phyloP scores from a whole-genome alignment of 768 basidiomycete genomes.

The Xerocomellus intermedius region DNA sequence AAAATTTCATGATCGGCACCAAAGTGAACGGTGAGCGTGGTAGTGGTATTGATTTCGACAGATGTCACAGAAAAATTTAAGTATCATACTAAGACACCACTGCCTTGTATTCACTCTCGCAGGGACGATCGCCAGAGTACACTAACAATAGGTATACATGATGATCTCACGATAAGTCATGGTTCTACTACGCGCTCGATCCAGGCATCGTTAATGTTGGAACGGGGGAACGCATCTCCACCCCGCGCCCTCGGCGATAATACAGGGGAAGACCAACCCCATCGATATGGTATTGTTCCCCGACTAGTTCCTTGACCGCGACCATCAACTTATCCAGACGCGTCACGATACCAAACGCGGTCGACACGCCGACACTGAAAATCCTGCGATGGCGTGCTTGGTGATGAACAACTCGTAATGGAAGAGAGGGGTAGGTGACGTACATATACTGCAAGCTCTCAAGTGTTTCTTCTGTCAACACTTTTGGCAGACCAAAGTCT shows the following conservation, averaged over 20 bases:
- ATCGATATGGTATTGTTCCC: slow-evolving; percentile 84
- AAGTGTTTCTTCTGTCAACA: slow-evolving; percentile 69
- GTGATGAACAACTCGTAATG: background rate
- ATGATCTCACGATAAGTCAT: no score
- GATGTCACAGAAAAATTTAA: no score
- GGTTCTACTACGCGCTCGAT: background rate
- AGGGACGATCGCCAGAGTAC: background rate
- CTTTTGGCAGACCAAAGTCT: slow-evolving; percentile 69
- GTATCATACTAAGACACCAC: no score
- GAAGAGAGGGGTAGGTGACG: slow-evolving; percentile 27
- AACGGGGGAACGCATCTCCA: slow-evolving; percentile 29
- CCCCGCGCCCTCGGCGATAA: slow-evolving; percentile 20
- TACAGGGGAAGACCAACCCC: slow-evolving; percentile 47
- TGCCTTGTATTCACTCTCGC: no score
- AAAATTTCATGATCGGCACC: no score
- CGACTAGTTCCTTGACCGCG: slow-evolving; percentile 81
- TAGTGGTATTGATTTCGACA: no score
- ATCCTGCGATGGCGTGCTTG: slow-evolving; percentile 37
- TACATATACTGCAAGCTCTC: slow-evolving; percentile 79
- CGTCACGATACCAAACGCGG: slow-evolving; percentile 64
- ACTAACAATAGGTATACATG: background rate
- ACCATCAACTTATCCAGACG: slow-evolving; percentile 77
- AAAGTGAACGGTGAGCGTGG: no score
- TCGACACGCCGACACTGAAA: slow-evolving; percentile 74
- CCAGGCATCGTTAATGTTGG: background rate